Conservation (phyloP, 2,329 filamentous ascomycete genomes). For the Kalmusia sp. region DNA sequence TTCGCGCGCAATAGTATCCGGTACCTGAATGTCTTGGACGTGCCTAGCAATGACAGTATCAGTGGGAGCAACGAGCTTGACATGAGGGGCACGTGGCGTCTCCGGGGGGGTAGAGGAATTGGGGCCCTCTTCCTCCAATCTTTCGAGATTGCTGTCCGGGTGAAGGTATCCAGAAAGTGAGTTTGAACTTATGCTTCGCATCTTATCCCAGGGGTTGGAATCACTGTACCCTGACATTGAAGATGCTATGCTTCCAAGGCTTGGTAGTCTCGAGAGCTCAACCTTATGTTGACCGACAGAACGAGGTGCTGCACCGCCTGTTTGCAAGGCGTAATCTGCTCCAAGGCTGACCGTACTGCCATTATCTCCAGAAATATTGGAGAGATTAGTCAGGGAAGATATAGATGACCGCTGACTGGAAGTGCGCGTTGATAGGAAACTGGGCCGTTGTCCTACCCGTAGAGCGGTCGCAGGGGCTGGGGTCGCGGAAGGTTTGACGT, state of each 20-base stretch:
- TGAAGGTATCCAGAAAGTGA: constrained; percentile 40
- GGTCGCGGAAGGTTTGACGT: constrained; percentile 26
- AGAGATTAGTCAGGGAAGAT: constrained; percentile 62
- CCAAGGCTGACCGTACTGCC: constrained; percentile 79
- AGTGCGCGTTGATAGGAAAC: constrained; percentile 62
- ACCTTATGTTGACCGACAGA: constrained; percentile 55
- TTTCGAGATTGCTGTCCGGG: constrained; percentile 59
- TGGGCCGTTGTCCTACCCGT: constrained; percentile 56
- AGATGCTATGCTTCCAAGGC: constrained; percentile 88
- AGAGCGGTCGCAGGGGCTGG: constrained; percentile 29
- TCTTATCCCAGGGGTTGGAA: constrained; percentile 49
- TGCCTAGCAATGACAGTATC: constrained; percentile 90
- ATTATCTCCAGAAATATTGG: constrained; percentile 63
- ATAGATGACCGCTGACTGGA: constrained; percentile 65
- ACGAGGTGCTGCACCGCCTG: constrained; percentile 73
- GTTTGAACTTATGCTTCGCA: constrained; percentile 49
- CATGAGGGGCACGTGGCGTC: constrained; percentile 71
- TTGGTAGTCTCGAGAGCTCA: constrained; percentile 76
- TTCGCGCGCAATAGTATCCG: constrained; percentile 84
- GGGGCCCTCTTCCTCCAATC: constrained; percentile 65
- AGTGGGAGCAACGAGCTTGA: constrained; percentile 67
- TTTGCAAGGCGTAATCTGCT: constrained; percentile 82
- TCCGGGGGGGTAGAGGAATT: constrained; percentile 61
- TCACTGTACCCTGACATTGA: constrained; percentile 66
- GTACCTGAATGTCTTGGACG: constrained; percentile 88